Evolutionary conservation across 495 filamentous ascomycete species (phyloP).

Genomic region (Neurospora africana): DNA sequence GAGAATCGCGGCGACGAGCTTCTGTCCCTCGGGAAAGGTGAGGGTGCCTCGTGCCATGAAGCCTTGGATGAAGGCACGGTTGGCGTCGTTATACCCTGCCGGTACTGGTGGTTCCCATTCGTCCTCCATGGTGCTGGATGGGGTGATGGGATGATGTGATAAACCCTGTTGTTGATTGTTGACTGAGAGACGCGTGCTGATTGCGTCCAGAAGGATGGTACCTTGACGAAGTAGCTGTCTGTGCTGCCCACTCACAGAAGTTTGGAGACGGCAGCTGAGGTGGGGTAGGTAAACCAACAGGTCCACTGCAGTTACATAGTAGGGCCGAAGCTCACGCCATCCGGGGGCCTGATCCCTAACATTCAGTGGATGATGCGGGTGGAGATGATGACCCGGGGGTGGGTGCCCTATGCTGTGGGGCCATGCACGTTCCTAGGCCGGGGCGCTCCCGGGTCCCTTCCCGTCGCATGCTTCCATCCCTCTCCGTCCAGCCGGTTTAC

Average conservation of each 20-base stretch:
- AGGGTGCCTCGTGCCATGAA: conserved; percentile 69
- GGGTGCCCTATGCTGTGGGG: background rate
- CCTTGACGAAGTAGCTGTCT: background rate
- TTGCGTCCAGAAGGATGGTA: background rate
- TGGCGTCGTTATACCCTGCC: conserved; percentile 44
- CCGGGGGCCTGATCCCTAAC: background rate
- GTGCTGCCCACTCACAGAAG: background rate
- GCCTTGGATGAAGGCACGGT: conserved; percentile 90
- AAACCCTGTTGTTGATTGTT: background rate
- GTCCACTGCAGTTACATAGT: background rate
- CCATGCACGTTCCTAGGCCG: background rate
- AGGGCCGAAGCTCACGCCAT: background rate
- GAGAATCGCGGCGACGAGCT: conserved; percentile 67
- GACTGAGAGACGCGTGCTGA: background rate
- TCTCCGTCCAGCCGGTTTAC: background rate
- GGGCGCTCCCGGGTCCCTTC: background rate
- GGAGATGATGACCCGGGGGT: background rate
- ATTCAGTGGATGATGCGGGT: background rate
- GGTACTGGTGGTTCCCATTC: conserved; percentile 19
- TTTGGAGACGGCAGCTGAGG: background rate
- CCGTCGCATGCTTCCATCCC: background rate
- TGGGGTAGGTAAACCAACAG: background rate
- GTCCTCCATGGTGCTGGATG: conserved; percentile 11
- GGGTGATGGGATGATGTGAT: background rate
- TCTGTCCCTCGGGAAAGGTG: conserved; percentile 62